Base-by-base conservation (phyloP, 2,329 filamentous ascomycete species). In the Exophiala bonariae region DNA sequence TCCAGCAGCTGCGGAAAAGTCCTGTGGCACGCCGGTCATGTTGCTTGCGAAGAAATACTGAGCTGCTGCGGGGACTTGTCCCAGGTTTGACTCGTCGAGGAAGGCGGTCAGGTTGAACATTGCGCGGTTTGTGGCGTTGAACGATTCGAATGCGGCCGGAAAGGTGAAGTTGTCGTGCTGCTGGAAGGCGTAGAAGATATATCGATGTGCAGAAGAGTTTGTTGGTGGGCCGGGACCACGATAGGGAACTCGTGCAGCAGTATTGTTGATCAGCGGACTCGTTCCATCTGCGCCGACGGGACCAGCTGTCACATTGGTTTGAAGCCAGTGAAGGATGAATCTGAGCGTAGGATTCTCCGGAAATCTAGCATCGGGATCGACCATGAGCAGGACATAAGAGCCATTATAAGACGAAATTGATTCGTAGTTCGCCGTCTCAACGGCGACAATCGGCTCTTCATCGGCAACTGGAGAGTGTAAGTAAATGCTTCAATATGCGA, bases 181-280 rank as follows among this genome's bases (percentile, higher is more conserved):
- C 35, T 53, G 50, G 38, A 55, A 57, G 7, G 52, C 37, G 28
- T 57, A 57, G 23, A 55, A 35, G 32, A 55, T 53, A 31, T 57
- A 57, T 33, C 55, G 52, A 34, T 57, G 55, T n/a, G 55, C 52
- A n/a, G 52, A 50, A n/a, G 51, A 55, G 39, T 57, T 50, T 10
- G 55, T 49, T 4, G 55, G 55, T 28, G 55, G 55, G 16, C 40
- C 28, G 5, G 55, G 55, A 3, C 42, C n/a, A 10, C 32, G 44
- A 36, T 55, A 55, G 10, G 52, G 39, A 1, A 50, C 52, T 26
- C 47, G 41, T 14, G 55, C 40, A 10, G 34, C 37, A 3, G 52
- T 53, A 5, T 32, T 46, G 16, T 57, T 57, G 9, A 47, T 33
- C 14, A 57, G 44, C 30, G 32, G 42, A 28, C 45, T 57, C 9